phyloP scores from a whole-genome alignment of 2,329 filamentous ascomycete genomes.

The Cadophora sp. region DNA sequence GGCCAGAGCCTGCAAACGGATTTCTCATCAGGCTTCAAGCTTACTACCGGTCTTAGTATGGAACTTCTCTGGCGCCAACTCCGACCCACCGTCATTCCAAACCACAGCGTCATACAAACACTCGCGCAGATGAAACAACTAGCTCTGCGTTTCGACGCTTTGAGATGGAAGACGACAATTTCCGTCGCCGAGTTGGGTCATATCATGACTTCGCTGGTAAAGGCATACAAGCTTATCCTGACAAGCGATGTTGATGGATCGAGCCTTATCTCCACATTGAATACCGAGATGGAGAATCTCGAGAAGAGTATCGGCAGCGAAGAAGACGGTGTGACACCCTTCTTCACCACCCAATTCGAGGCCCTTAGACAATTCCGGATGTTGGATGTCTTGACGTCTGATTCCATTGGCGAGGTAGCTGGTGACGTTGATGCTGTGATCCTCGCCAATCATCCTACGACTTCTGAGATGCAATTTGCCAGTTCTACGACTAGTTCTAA shows the following conservation, averaged over 20 bases:
- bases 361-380: constrained; percentile 55
- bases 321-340: constrained; percentile 53
- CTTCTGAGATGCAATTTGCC: constrained; percentile 40
- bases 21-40: constrained; percentile 74
- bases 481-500: constrained; percentile 37
- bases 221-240: constrained; percentile 64
- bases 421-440: constrained; percentile 39
- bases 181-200: constrained; percentile 59
- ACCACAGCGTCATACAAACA: constrained; percentile 53
- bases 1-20: constrained; percentile 55
- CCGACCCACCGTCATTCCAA: constrained; percentile 65
- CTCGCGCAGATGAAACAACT: constrained; percentile 61
- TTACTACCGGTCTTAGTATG: constrained; percentile 81
- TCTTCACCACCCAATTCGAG: constrained; percentile 63
- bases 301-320: constrained; percentile 54
- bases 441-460: constrained; percentile 42
- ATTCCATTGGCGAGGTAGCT: neutral
- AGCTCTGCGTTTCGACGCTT: constrained; percentile 63
- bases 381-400: constrained; percentile 29
- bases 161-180: constrained; percentile 64
- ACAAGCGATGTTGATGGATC: constrained; percentile 45
- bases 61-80: constrained; percentile 78
- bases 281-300: constrained; percentile 58
- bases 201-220: constrained; percentile 60
- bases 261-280: constrained; percentile 55